Conservation (phyloP, 805 yeast genomes). For the Maudiozyma bulderi region DNA sequence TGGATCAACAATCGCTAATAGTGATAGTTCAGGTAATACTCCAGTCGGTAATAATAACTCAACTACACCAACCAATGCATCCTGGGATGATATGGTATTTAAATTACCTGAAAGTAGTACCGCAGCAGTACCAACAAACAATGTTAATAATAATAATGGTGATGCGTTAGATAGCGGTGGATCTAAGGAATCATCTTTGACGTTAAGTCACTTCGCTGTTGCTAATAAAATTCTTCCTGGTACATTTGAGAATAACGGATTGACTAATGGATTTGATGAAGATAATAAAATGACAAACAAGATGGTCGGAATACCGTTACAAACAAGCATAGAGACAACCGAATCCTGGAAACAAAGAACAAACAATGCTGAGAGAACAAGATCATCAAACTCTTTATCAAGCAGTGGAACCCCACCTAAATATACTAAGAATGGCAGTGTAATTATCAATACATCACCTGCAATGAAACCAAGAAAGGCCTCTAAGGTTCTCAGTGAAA, state of each 20-base stretch:
- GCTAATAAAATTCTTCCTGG: neutral
- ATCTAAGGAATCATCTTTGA: neutral
- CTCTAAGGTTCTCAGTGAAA: conserved; percentile 1
- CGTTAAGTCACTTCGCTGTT: neutral
- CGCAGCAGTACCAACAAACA: neutral
- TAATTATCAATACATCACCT: conserved; percentile 6
- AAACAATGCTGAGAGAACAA: conserved; percentile 2
- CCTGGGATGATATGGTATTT: conserved; percentile 24
- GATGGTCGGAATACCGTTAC: neutral
- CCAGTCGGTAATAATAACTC: neutral
- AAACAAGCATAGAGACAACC: neutral
- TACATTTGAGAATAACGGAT: neutral
- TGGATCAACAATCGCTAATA: neutral
- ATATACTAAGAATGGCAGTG: conserved; percentile 11
- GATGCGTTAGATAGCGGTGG: neutral
- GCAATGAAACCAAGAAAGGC: neutral
- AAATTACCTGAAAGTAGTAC: conserved; percentile 21
- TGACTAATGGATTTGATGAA: neutral
- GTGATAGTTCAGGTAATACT: neutral
- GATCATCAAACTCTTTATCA: conserved; percentile 3
- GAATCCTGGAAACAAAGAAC: neutral
- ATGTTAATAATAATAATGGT: neutral
- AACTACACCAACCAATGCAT: neutral
- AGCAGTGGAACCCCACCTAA: conserved; percentile 21
- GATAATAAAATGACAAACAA: neutral